These are phyloP conservation scores for Apiotrichum laibachii DNA, from an alignment of 1,284 basidiomycete genomes.

Conservation along the genomic window DNA sequence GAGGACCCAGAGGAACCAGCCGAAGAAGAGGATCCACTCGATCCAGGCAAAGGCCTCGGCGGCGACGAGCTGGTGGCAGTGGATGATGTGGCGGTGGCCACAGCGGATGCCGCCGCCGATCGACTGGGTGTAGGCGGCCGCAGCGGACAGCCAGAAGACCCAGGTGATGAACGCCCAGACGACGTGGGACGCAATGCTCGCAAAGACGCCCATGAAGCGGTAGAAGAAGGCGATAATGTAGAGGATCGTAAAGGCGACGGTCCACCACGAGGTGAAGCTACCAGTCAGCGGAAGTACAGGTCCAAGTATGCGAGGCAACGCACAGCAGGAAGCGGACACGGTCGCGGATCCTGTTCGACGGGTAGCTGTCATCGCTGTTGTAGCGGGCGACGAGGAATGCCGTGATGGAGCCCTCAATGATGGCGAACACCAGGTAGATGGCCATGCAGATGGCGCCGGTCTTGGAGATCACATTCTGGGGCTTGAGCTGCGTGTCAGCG, in stretches of 20 bases:
- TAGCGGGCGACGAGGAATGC: conserved; percentile 37
- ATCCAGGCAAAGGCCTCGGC: conserved; percentile 52
- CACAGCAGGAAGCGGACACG: conserved; percentile 42
- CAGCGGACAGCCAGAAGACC: conserved; percentile 51
- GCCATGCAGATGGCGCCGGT: conserved; percentile 40
- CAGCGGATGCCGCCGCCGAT: conserved; percentile 45
- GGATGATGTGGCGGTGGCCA: conserved; percentile 21
- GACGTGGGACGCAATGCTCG: conserved; percentile 44
- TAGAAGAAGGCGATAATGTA: conserved; percentile 48
- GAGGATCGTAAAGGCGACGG: conserved; percentile 42
- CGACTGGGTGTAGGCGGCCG: conserved; percentile 45
- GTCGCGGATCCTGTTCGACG: conserved; percentile 39
- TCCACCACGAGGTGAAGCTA: conserved; percentile 52
- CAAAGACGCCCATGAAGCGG: conserved; percentile 28
- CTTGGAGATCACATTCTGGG: background rate
- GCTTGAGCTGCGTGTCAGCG: too few relatives aligned
- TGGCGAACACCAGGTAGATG: conserved; percentile 40
- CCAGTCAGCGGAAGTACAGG: background rate
- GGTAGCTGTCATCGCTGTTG: conserved; percentile 37
- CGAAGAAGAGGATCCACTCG: conserved; percentile 40
- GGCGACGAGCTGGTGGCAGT: conserved; percentile 46
- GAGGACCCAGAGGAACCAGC: background rate
- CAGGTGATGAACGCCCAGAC: conserved; percentile 48
- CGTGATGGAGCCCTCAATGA: conserved; percentile 48
- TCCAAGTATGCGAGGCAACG: background rate